Evolutionary conservation across 2,329 filamentous ascomycete genomes (phyloP).

Genomic region (Ilyonectria destructans): DNA sequence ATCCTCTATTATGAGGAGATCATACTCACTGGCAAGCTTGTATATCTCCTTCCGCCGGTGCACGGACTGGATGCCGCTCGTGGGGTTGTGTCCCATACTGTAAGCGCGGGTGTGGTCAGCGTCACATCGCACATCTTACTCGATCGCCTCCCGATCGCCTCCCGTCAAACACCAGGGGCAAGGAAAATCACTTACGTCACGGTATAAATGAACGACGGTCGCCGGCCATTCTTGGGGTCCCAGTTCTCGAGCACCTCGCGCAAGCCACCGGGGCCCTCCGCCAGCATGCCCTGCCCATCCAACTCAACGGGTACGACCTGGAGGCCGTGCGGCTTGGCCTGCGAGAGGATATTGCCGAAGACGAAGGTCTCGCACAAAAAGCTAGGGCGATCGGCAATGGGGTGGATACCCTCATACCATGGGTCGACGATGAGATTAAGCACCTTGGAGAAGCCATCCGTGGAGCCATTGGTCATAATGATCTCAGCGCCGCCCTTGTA

Average conservation of each 20-base stretch:
- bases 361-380: slow-evolving; percentile 86
- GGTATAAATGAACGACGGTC: slow-evolving; percentile 90
- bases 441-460: slow-evolving; percentile 87
- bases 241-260: slow-evolving; percentile 86
- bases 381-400: slow-evolving; percentile 79
- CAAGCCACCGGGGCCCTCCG: slow-evolving; percentile 80
- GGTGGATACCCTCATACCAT: slow-evolving; percentile 80
- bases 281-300: slow-evolving; percentile 86
- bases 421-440: slow-evolving; percentile 83
- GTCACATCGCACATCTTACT: slow-evolving; percentile 4
- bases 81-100: slow-evolving; percentile 85
- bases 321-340: slow-evolving; percentile 77
- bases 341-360: slow-evolving; percentile 84
- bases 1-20: slow-evolving; percentile 93
- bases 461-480: slow-evolving; percentile 85
- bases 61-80: slow-evolving; percentile 81
- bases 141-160: background rate
- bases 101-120: slow-evolving; percentile 4
- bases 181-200: slow-evolving; percentile 77
- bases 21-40: slow-evolving; percentile 84
- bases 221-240: slow-evolving; percentile 81
- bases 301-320: slow-evolving; percentile 83
- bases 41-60: slow-evolving; percentile 86
- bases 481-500: slow-evolving; percentile 85
- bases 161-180: background rate